Conservation (phyloP, 1,284 basidiomycete species). For the Limonomyces culmigenus region DNA sequence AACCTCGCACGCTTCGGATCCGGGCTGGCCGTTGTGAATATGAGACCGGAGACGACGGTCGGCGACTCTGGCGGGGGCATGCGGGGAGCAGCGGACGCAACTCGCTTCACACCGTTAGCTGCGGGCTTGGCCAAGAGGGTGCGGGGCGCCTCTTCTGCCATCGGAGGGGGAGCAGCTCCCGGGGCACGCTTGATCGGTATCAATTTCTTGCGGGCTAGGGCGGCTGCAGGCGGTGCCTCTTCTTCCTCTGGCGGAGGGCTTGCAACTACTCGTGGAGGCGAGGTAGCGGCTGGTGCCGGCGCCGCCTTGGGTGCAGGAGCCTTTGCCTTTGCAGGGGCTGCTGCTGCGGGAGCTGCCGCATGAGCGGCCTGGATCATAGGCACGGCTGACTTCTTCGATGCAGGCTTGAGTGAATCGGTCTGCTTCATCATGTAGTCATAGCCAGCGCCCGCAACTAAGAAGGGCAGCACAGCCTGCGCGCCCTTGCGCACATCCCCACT, state of each 20-base stretch:
- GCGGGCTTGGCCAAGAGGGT: conserved; percentile 26
- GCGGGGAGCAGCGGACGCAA: conserved; percentile 17
- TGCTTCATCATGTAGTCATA: conserved; percentile 81
- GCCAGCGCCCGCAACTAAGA: conserved; percentile 63
- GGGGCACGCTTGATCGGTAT: too few relatives aligned
- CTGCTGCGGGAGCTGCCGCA: conserved; percentile 13
- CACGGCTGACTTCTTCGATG: conserved; percentile 71
- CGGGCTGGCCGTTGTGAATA: conserved; percentile 52
- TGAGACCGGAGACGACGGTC: conserved; percentile 16
- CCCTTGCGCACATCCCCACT: conserved; percentile 86
- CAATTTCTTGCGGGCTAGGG: conserved; percentile 32
- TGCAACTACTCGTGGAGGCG: too few relatives aligned
- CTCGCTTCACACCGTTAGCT: conserved; percentile 29
- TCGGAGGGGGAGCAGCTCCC: conserved; percentile 47
- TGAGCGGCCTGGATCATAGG: conserved; percentile 78
- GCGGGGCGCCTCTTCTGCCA: conserved; percentile 28
- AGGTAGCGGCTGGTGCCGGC: conserved; percentile 8
- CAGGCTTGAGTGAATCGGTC: conserved; percentile 79
- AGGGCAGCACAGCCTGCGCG: conserved; percentile 70
- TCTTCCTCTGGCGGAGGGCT: conserved; percentile 21
- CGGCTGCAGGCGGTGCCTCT: conserved; percentile 14
- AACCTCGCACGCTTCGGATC: conserved; percentile 64
- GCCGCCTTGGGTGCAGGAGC: conserved; percentile 8
- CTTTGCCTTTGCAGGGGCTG: conserved; percentile 10
- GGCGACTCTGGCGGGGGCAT: conserved; percentile 13